phyloP scores from a whole-genome alignment of 139 green algal species.

The Gonium pectorale region DNA sequence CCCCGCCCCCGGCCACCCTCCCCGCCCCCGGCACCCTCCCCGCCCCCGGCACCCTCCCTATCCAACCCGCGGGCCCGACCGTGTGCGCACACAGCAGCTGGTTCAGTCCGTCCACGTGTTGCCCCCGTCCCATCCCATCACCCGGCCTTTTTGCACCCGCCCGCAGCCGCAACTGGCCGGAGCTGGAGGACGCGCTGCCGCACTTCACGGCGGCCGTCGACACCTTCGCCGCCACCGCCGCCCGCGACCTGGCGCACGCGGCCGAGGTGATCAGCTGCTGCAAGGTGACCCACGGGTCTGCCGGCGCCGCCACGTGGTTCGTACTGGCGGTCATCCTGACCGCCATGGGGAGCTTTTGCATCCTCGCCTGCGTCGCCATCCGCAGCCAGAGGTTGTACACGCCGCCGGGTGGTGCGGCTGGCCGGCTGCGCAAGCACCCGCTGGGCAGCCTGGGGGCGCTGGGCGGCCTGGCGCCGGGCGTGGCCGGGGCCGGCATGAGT shows the following conservation, averaged over 20 bases:
- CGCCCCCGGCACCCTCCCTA: not conserved
- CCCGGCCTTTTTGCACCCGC: too few species aligned
- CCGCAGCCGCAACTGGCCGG: conserved; percentile 26
- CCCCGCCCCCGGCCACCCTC: too few species aligned
- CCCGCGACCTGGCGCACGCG: not conserved
- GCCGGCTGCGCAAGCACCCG: too few species aligned
- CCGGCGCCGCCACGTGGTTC: conserved; percentile 14
- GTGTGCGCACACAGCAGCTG: too few species aligned
- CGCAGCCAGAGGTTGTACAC: conserved; percentile 19
- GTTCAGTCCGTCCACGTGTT: too few species aligned
- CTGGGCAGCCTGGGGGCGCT: too few species aligned
- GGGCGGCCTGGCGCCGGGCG: too few species aligned
- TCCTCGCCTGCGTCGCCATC: not conserved
- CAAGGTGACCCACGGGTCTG: not conserved
- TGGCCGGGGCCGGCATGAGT: too few species aligned
- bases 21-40: too few species aligned
- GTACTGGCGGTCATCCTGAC: not conserved
- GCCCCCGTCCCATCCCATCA: too few species aligned
- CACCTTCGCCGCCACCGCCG: not conserved
- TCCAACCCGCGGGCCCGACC: not conserved
- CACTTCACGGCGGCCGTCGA: not conserved
- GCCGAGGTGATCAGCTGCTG: conserved; percentile 29
- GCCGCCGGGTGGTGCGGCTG: too few species aligned
- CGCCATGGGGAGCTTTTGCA: not conserved
- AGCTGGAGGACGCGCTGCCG: not conserved